Evolutionary conservation across 208 protist genomes (phyloP).

Genomic region (Endotrypanum monterogeii): DNA sequence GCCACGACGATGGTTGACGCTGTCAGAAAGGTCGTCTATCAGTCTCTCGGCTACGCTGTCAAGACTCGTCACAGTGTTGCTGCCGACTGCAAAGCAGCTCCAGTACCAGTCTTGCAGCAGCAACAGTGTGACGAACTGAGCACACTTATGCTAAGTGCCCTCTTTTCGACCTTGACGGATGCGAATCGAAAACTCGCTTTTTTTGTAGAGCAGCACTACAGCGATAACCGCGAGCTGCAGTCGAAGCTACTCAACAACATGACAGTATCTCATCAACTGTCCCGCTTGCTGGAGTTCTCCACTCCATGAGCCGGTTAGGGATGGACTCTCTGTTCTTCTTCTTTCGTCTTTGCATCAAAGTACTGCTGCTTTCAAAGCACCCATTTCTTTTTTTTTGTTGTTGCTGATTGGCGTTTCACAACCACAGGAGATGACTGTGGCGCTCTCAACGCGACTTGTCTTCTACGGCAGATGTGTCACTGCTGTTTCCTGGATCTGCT

Average conservation of each 20-base stretch:
- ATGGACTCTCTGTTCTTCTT: not conserved
- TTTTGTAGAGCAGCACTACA: constrained; percentile 40
- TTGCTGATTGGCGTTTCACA: not conserved
- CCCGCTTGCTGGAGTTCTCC: constrained; percentile 35
- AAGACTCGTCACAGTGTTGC: constrained; percentile 2
- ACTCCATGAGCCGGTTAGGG: not conserved
- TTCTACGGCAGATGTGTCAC: not conserved
- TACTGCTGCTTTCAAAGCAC: not conserved
- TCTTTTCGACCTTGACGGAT: constrained; percentile 40
- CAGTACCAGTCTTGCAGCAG: constrained; percentile 11
- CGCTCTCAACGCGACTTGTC: not conserved
- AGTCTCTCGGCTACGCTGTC: constrained; percentile 16
- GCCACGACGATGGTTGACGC: constrained; percentile 13
- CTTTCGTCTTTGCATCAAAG: not conserved
- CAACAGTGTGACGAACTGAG: constrained; percentile 35
- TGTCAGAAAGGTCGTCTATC: constrained; percentile 23
- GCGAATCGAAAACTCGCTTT: constrained; percentile 47
- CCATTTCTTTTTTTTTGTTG: too few species aligned
- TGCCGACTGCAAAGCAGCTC: not conserved
- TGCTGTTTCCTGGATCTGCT: not conserved
- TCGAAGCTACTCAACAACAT: constrained; percentile 60
- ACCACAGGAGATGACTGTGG: not conserved
- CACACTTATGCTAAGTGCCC: constrained; percentile 15
- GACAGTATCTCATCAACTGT: constrained; percentile 48
- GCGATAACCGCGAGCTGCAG: constrained; percentile 49